phyloP scores from a whole-genome alignment of 148 eudicot species.

The Rheum nobile region DNA sequence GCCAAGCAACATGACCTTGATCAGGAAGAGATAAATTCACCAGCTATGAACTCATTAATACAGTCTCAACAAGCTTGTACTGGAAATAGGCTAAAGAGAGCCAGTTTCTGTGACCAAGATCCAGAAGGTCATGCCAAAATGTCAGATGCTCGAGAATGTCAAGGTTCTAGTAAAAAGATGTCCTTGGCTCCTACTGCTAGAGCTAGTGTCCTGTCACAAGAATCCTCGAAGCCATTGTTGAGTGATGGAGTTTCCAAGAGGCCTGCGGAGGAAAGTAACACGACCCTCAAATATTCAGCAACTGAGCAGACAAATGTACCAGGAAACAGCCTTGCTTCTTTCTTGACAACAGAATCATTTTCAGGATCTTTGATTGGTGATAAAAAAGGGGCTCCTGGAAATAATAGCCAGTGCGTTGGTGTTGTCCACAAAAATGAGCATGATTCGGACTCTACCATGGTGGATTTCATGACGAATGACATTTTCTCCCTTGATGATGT shows the following conservation, averaged over 20 bases:
- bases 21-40: not conserved
- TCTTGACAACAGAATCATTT: not conserved
- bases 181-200: not conserved
- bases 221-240: not conserved
- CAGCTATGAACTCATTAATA: not conserved
- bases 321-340: not conserved
- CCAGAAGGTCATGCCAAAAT: not conserved
- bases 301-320: too few species aligned
- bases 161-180: not conserved
- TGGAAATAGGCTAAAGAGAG: not conserved
- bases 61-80: not conserved
- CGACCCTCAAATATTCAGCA: not conserved
- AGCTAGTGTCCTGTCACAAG: not conserved
- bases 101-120: not conserved
- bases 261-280: not conserved
- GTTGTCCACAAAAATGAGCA: too few species aligned
- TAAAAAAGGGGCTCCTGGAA: not conserved
- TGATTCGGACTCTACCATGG: too few species aligned
- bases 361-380: not conserved
- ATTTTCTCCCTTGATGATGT: constrained; percentile 69
- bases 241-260: not conserved
- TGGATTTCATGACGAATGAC: too few species aligned
- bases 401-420: not conserved
- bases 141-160: too few species aligned
- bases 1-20: not conserved